Evolutionary conservation across 805 yeast genomes (phyloP), one percentile per base, ranked within the genome.

Genomic region (Candida manassasensis): DNA sequence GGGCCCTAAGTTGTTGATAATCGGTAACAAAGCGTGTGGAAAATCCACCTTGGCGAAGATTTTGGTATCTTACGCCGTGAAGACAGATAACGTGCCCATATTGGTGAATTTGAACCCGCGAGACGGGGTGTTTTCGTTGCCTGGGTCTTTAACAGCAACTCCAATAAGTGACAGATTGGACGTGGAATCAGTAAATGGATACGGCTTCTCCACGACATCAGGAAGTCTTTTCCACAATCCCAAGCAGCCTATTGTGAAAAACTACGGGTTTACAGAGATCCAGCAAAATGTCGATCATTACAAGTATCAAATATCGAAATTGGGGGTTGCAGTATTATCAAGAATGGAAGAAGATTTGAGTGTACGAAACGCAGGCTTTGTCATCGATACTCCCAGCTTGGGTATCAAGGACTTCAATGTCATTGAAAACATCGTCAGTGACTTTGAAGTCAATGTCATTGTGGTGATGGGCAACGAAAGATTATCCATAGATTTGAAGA

Each of bases 221-320:
- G 93, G 94, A 28, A 77, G 85, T 1, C 78, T 89, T 1, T 64
- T 71, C 41, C 78, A 82, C 43, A 89, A 84, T 54, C 84, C 85
- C n/a, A 85, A 86, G 54, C 94, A 86, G 56, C 97, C 97, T 0
- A 55, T 83, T n/a, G 90, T 84, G 6, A 81, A 83, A 49, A 79
- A 73, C 49, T 87, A 69, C 57, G 98, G 97, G 0, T 69, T 80
- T 35, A 84, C 80, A 32, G 59, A 65, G 24, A 67, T 76, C 9
- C 45, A 59, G 1, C 80, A 77, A 9, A 87, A 87, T 53, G 53
- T 71, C 28, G 71, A 69, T 28, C 66, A 71, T 35, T 87, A 75
- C 60, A 68, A 71, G 41, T 60, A 67, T 33, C 65, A 67, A 27
- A 44, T 77, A 1, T 52, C 74, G 1, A 67, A 72, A 39, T 58